Percentiles rank a stretch among this genome's conserved stretches.
phyloP scores from a whole-genome alignment of 2,329 filamentous ascomycete species.

The Clarireedia homoeocarpa region DNA sequence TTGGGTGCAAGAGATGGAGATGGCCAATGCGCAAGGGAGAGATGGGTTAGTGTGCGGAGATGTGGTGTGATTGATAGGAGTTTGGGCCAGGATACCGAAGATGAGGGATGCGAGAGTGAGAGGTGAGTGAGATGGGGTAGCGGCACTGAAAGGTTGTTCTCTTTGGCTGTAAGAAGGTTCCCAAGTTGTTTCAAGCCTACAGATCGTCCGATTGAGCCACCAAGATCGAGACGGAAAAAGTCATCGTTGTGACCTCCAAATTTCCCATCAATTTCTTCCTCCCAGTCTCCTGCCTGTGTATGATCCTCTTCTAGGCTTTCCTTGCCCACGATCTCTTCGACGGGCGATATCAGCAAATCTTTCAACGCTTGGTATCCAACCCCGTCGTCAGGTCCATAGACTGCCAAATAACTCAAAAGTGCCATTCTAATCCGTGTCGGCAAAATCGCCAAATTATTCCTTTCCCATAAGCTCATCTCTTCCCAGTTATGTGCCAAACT shows the following conservation, averaged over 20 bases:
- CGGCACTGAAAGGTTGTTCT: slow-evolving; percentile 12
- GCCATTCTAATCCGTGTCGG: slow-evolving; percentile 45
- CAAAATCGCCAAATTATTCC: slow-evolving; percentile 47
- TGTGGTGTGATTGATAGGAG: slow-evolving; percentile 46
- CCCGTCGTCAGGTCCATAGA: slow-evolving; percentile 36
- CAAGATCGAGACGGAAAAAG: slow-evolving; percentile 47
- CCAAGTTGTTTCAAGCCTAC: slow-evolving; percentile 45
- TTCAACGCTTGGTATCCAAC: slow-evolving; percentile 44
- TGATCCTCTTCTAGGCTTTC: not conserved
- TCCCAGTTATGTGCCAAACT: slow-evolving; percentile 47
- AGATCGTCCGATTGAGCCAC: slow-evolving; percentile 42
- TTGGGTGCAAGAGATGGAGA: slow-evolving; percentile 50
- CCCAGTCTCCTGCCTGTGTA: slow-evolving; percentile 10
- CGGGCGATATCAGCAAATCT: slow-evolving; percentile 35
- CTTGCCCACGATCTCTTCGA: not conserved
- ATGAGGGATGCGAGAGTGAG: slow-evolving; percentile 40
- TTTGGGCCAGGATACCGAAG: slow-evolving; percentile 48
- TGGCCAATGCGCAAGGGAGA: slow-evolving; percentile 56
- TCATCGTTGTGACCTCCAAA: slow-evolving; percentile 34
- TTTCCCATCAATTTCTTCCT: slow-evolving; percentile 10
- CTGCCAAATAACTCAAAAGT: slow-evolving; percentile 43
- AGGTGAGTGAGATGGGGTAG: slow-evolving; percentile 53
- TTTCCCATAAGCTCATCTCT: slow-evolving; percentile 46
- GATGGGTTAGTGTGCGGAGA: slow-evolving; percentile 48
- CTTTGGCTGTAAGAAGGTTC: not conserved